Base-by-base conservation (phyloP, 306 rosid genomes). In the Vigna nakashimae region DNA sequence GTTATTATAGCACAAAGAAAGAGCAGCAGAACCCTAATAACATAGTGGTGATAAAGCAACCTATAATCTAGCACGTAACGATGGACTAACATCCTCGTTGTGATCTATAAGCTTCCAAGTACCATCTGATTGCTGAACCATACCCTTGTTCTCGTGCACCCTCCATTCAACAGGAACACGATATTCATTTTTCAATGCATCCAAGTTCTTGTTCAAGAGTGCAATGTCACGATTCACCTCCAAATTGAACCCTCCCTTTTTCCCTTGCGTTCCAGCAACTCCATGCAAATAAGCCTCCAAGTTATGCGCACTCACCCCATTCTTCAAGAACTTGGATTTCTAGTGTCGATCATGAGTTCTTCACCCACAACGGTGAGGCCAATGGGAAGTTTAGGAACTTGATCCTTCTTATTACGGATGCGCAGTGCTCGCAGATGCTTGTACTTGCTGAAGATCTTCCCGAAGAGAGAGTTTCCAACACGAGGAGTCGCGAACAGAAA, bases 201-300 rank as follows among this genome's bases (percentile, higher is more conserved):
- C 87, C 0, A 9, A 26, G 28, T 16, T n/a, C 58, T 89, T 91
- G 57, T 91, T 93, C 0, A 86, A 57, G 60, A 93, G 83, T 9
- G 88, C 87, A 66, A 91, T 76, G 45, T 88, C 93, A 26, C 95
- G 90, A 30, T 74, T 55, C 9, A 91, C 88, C 38, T 77, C 90
- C 81, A 91, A 51, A 34, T 83, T 67, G 62, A 93, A 93, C 9
- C 82, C 92, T 30, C 88, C 87, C 45, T 36, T 18, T 1, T 28
- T 45, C 69, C 92, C 97, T 12, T 87, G 91, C 2, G 89, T 84
- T 45, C 98, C 97, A 2, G 97, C 98, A 18, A 91, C 74, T 14
- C 95, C 97, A 78, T 93, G 97, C 84, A 93, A 63, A 40, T 91
- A 82, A 40, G 40, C 90, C 78, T 91, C 93, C 89, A 93, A 24